These are phyloP conservation scores for Suhomyces kunorum DNA, from an alignment of 1,139 yeast genomes.

Conservation along the genomic window DNA sequence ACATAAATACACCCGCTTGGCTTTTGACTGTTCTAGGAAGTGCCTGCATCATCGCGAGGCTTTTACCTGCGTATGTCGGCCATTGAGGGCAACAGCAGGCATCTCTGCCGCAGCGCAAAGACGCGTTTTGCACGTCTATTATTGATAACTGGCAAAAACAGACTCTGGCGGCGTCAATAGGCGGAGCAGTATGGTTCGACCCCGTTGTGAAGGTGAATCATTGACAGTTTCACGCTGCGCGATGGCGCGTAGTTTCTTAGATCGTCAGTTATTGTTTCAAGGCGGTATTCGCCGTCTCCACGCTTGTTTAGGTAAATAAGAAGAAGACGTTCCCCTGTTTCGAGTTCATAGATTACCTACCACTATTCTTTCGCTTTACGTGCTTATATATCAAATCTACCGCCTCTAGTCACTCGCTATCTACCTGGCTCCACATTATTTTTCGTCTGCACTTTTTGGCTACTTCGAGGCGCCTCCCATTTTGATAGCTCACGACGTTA, in stretches of 20 bases:
- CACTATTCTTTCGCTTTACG: too few species aligned
- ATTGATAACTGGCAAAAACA: too few species aligned
- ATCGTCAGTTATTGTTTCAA: background rate
- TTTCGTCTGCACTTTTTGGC: too few species aligned
- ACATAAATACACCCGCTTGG: background rate
- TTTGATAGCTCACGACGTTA: too few species aligned
- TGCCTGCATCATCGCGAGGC: background rate
- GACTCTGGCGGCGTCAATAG: too few species aligned
- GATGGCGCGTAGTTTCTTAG: background rate
- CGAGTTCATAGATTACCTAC: too few species aligned
- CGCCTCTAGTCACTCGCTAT: background rate
- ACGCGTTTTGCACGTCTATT: too few species aligned
- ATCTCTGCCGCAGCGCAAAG: background rate
- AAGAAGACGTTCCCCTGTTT: conserved; percentile 1
- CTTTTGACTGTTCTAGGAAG: background rate
- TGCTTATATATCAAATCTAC: too few species aligned
- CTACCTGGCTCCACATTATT: too few species aligned
- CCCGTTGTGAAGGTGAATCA: background rate
- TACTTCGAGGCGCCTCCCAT: too few species aligned
- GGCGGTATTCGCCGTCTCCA: conserved; percentile 1
- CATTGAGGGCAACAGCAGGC: background rate
- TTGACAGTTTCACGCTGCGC: background rate
- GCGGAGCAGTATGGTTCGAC: background rate
- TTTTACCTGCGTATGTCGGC: background rate
- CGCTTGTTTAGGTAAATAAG: conserved; percentile 2